Base-by-base conservation (phyloP, 306 rosid species). In the Cucurbita pepo region DNA sequence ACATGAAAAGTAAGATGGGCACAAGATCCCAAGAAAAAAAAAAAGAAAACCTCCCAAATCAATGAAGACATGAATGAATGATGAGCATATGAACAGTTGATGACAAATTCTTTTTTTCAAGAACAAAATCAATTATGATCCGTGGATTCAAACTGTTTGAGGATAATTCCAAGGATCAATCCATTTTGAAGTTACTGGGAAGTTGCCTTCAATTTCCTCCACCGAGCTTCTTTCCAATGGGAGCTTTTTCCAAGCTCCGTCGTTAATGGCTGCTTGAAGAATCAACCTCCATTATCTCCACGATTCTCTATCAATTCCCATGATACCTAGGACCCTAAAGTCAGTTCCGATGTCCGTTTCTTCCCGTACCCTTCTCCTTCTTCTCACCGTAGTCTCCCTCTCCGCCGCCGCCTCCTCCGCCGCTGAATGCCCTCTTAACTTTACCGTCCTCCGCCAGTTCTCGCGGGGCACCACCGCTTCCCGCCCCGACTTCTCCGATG, bases 371-470 rank as follows among this genome's bases (percentile, higher is more conserved):
- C 25, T 58, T 63, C 47, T 78, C 75, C 30, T 76, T 51, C 21
- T 67, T 0, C 40, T 85, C 8, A 5, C 62, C 54, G 5, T 77
- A 7, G 55, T 76, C 10, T 37, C 62, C 4, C 45, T 77, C 5
- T 77, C 16, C 11, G 75, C 76, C 48, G 81, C 47, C 47, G 1
- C 47, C 13, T 60, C 44, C 76, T 65, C 2, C 82, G 37, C 75
- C 80, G 80, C 21, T 13, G 1, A 71, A 0, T 92, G 96, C 77
- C 97, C 97, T 7, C 87, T 92, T 40, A 79, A 90, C 83, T 88
- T 90, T 91, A 65, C 83, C 25, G 8, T 92, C 79, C 91, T 92
- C 11, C 76, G 76, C 61, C 77, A 21, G 34, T 44, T 88, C 48
- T 53, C 71, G 69, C 54, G 73, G 10, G 53, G 30, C 18, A 30